A percentile compares a stretch with the other conserved stretches of the same genome.
Conservation (phyloP, 768 basidiomycete species). For the Postia placenta region DNA sequence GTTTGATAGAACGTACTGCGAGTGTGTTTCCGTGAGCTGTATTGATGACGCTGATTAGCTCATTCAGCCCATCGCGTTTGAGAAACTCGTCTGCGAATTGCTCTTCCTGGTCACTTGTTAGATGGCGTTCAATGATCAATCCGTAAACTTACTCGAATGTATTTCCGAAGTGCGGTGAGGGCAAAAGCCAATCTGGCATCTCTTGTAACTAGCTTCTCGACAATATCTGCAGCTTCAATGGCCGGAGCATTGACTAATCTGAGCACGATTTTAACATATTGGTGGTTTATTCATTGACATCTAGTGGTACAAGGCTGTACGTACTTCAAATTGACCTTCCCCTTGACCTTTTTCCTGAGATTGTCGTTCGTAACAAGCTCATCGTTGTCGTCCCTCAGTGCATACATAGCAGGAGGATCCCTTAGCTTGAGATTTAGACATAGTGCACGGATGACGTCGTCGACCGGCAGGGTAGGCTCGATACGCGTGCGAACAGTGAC, state of each 20-base stretch:
- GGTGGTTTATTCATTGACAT: too few relatives aligned
- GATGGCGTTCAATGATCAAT: not conserved
- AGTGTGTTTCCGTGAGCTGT: conserved; percentile 74
- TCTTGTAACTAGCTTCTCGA: conserved; percentile 56
- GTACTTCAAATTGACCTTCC: conserved; percentile 74
- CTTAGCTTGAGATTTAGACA: conserved; percentile 77
- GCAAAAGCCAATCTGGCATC: conserved; percentile 64
- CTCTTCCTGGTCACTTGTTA: conserved; percentile 52
- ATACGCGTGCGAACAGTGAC: conserved; percentile 76
- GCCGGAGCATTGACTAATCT: conserved; percentile 78
- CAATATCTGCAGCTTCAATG: conserved; percentile 73
- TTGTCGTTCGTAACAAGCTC: conserved; percentile 87
- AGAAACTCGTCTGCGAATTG: conserved; percentile 79
- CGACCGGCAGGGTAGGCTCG: conserved; percentile 76
- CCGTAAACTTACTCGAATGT: conserved; percentile 54
- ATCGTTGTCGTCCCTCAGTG: conserved; percentile 76
- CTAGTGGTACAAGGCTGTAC: conserved; percentile 20
- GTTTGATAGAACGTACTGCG: conserved; percentile 46
- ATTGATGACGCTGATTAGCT: conserved; percentile 66
- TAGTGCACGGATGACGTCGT: conserved; percentile 80
- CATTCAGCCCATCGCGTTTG: conserved; percentile 59
- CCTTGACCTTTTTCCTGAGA: conserved; percentile 72
- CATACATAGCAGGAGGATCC: conserved; percentile 66
- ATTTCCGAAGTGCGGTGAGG: conserved; percentile 73
- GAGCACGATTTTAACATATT: not conserved